Evolutionary conservation across 2,329 filamentous ascomycete genomes (phyloP).

Genomic region (Cryphonectria japonica): DNA sequence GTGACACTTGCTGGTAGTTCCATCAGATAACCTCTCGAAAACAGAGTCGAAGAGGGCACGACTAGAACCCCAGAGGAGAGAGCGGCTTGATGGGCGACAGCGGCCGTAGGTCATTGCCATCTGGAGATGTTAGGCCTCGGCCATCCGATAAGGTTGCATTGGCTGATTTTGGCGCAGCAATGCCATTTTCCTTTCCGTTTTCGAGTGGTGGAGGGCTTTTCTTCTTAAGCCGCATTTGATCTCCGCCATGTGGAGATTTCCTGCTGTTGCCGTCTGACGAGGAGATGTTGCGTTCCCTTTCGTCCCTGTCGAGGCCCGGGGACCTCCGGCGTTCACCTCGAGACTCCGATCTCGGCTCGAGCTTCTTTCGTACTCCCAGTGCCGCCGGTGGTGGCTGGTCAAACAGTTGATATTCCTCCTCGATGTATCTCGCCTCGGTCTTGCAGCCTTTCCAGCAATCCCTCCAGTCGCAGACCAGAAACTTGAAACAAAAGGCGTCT

Average conservation of each 20-base stretch:
- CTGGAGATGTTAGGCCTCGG: constrained; percentile 31
- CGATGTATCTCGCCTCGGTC: constrained; percentile 80
- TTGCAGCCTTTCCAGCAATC: constrained; percentile 97
- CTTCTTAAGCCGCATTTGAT: constrained; percentile 47
- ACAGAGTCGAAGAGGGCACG: constrained; percentile 31
- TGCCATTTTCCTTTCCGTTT: constrained; percentile 38
- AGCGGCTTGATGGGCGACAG: constrained; percentile 69
- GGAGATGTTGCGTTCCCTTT: constrained; percentile 58
- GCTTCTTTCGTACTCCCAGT: constrained; percentile 36
- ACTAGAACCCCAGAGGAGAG: constrained; percentile 62
- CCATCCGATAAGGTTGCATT: constrained; percentile 45
- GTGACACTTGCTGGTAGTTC: constrained; percentile 15
- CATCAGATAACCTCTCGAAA: constrained; percentile 26
- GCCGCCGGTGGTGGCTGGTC: constrained; percentile 60
- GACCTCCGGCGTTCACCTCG: constrained; percentile 24
- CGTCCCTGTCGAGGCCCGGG: constrained; percentile 20
- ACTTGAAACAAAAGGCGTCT: constrained; percentile 92
- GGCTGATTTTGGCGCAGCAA: constrained; percentile 33
- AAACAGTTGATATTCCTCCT: constrained; percentile 67
- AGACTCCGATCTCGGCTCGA: constrained; percentile 24
- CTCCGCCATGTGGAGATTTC: constrained; percentile 44
- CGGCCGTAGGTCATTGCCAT: constrained; percentile 52
- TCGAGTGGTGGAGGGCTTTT: constrained; percentile 43
- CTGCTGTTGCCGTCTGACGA: constrained; percentile 69
- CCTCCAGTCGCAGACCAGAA: constrained; percentile 92